Percentiles rank a stretch among this genome's conserved stretches.
phyloP scores from a whole-genome alignment of 305 asterid species.

The Fraxinus greggii region DNA sequence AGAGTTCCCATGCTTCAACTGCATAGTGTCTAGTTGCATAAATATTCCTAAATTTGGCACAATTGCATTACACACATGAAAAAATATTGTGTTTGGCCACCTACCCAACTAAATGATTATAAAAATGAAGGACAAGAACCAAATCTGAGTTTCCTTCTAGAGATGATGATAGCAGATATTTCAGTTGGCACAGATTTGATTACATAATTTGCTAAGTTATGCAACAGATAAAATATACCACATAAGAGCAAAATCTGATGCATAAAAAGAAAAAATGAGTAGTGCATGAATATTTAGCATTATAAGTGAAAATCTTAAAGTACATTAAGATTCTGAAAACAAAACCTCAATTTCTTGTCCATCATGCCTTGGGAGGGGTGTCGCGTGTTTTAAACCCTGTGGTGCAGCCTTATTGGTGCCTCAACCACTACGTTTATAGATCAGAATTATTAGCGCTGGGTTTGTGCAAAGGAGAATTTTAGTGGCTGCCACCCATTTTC shows the following conservation, averaged over 20 bases:
- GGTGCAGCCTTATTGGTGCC: background rate
- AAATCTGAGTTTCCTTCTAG: background rate
- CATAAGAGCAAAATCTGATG: conserved; percentile 2
- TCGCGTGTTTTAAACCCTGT: background rate
- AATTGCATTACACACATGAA: background rate
- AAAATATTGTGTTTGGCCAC: background rate
- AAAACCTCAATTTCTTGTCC: background rate
- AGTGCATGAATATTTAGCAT: background rate
- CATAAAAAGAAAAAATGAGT: background rate
- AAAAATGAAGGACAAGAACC: background rate
- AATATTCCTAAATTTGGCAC: background rate
- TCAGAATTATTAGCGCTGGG: background rate
- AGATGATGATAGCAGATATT: background rate
- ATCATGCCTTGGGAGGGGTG: background rate
- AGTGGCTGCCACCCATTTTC: background rate
- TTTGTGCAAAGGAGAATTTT: background rate
- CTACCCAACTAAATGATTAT: background rate
- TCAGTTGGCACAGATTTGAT: background rate
- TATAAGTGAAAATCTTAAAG: background rate
- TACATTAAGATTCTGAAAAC: background rate
- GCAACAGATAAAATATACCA: background rate
- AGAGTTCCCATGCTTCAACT: background rate
- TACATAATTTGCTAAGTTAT: background rate
- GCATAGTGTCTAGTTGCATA: conserved; percentile 2
- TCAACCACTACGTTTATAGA: background rate